Base-by-base conservation (phyloP, 2,329 filamentous ascomycete species). In the Colletotrichum melonis region DNA sequence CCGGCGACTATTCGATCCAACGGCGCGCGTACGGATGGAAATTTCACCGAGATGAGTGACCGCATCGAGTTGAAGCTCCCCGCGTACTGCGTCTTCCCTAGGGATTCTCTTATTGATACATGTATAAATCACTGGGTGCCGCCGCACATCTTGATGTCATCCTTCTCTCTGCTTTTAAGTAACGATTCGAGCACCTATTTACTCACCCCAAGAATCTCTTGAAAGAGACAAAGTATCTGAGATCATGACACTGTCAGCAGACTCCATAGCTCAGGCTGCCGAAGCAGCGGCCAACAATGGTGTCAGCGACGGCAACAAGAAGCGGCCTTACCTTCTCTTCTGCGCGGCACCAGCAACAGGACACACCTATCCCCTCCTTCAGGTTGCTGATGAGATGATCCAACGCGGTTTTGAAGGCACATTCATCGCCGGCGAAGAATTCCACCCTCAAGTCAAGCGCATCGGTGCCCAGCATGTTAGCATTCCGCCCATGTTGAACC, bases 371-470 rank as follows among this genome's bases (percentile, higher is more conserved):
- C 80, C 80, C 0, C 65, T 82, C 0, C 49, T 81, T 1, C 78
- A 78, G 30, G 79, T 86, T n/a, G 81, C 82, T 1, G 77, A 77
- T 5, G 78, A 83, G 28, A 78, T 87, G 11, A 76, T 84, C 14
- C 74, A 77, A 12, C 78, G 81, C 6, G 86, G 85, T 4, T 87
- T 85, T 69, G 78, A 82, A 9, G 78, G 86, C 3, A 85, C 82
- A 2, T 84, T 86, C 74, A 80, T 88, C 22, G 80, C 80, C 6
- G 83, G 82, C 2, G 76, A 78, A 0, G 74, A 80, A 8, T 86
- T 83, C 75, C 77, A 83, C 58, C 73, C 78, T 2, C 69, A 78
- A 9, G 78, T 86, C 63, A 80, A 81, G 63, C 77, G 77, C 2
- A 80, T 81, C 3, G 86, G 86, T 1, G 83, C 83, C 11, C 79